Base-by-base conservation (phyloP, 176 grass and related monocot species). In the Aegilops bicornis region DNA sequence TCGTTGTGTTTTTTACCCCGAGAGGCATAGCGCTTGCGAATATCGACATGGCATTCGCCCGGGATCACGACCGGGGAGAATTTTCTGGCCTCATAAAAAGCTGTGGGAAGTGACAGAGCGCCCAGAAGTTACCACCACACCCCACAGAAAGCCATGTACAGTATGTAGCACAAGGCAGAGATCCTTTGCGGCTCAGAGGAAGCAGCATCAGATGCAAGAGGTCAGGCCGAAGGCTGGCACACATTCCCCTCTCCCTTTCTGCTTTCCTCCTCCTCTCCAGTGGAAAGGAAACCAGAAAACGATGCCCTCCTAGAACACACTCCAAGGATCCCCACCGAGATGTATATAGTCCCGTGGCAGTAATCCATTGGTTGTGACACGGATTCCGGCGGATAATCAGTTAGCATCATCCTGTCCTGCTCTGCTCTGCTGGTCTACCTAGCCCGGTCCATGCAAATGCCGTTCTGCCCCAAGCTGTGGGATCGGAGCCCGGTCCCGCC, bases 121-220 rank as follows among this genome's bases (percentile, higher is more conserved):
- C 68, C 68, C 12, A 73, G 6, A 63, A 63, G 50, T 58, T 37
- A 62, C 22, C 40, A 3, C 33, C 20, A 4, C 20, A 10, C 20
- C 0, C 14, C 42, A 56, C n/a, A 54, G 31, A 79, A 35, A 42
- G 8, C 61, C 64, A 7, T 31, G 65, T 33, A 31, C 30, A 31
- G 24, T 2, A 33, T 13, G 22, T 71, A 37, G 10, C 69, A 2
- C 10, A 50, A 75, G 72, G 42, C 40, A 81, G 56, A 42, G 39
- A 13, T n/a, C 56, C 50, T 84, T 48, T 58, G 74, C 39, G 47
- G 7, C 74, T 16, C 36, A 69, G 7, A 69, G 54, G 64, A 66
- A 76, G 86, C 45, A 79, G 89, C 81, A 90, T 94, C 87, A 39
- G 90, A 89, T 94, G 78, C 92, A 79, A 69, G 40, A 82, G 72